Conservation (phyloP, 192 early-diverging fungal species). For the Obelidium mucronatum region DNA sequence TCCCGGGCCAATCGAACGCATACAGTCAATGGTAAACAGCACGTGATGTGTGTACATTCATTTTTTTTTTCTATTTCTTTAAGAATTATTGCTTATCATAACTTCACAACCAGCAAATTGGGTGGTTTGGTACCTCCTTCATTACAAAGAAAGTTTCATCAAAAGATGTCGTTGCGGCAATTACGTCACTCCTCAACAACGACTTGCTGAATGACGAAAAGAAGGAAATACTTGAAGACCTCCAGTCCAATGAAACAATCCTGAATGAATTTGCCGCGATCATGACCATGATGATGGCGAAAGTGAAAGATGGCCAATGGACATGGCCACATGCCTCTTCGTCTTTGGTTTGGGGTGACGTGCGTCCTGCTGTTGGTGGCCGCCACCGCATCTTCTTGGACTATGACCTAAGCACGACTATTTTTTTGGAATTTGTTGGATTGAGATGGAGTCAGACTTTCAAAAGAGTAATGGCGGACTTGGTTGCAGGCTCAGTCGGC, state of each 20-base stretch:
- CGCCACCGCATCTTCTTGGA: conserved; percentile 6
- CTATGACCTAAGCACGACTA: neutral
- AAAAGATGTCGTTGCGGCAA: neutral
- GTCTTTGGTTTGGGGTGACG: neutral
- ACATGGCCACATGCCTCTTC: neutral
- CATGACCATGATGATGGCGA: neutral
- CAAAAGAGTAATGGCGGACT: neutral
- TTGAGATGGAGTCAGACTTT: neutral
- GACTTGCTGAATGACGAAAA: neutral
- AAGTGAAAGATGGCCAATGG: neutral
- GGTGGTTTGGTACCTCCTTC: neutral
- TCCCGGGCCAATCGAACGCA: neutral
- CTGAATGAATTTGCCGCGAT: conserved; percentile 12
- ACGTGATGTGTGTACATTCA: too few species aligned
- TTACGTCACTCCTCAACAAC: conserved; percentile 3
- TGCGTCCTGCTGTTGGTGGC: neutral
- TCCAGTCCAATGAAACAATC: neutral
- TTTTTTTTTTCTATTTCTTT: neutral
- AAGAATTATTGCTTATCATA: neutral
- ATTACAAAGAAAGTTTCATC: neutral
- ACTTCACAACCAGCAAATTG: neutral
- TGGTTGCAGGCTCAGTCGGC: neutral
- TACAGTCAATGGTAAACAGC: neutral
- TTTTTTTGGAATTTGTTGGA: conserved; percentile 2
- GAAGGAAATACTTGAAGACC: neutral